Conservation (phyloP, 345 rosid genomes). For the Salix arbutifolia region DNA sequence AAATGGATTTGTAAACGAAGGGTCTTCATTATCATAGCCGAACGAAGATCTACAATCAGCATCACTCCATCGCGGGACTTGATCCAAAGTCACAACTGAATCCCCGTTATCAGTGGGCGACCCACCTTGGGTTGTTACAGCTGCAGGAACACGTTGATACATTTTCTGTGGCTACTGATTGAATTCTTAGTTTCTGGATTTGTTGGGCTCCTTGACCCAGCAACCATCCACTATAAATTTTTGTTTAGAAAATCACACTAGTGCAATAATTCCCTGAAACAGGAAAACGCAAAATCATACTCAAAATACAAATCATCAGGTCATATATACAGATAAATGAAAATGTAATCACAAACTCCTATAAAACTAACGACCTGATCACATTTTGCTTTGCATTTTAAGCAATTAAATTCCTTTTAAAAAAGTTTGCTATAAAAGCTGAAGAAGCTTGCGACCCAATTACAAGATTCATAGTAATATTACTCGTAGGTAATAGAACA, state of each 20-base stretch:
- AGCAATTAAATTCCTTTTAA: not conserved
- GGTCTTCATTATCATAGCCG: slow-evolving; percentile 57
- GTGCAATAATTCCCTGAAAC: slow-evolving; percentile 8
- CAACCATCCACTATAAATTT: slow-evolving; percentile 2
- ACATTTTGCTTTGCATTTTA: not conserved
- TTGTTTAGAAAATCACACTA: not conserved
- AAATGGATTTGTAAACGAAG: slow-evolving; percentile 49
- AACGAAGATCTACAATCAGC: slow-evolving; percentile 55
- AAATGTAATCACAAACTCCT: not conserved
- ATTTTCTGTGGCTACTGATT: slow-evolving; percentile 35
- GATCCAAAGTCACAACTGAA: slow-evolving; percentile 74
- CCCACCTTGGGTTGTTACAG: slow-evolving; percentile 24
- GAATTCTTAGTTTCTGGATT: slow-evolving; percentile 14
- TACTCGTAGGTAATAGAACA: not conserved
- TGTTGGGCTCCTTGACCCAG: not conserved
- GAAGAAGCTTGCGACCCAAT: not conserved
- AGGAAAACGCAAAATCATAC: slow-evolving; percentile 3
- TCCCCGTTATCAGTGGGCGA: slow-evolving; percentile 43
- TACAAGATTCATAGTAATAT: not conserved
- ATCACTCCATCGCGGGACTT: slow-evolving; percentile 91
- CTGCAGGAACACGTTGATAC: slow-evolving; percentile 67
- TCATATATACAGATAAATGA: not conserved
- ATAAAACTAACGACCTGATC: not conserved
- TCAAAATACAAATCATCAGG: not conserved
- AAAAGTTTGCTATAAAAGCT: not conserved